Evolutionary conservation across 2,329 filamentous ascomycete species (phyloP), one percentile per base, ranked within the genome.

Genomic region (Hirsutella thompsonii): DNA sequence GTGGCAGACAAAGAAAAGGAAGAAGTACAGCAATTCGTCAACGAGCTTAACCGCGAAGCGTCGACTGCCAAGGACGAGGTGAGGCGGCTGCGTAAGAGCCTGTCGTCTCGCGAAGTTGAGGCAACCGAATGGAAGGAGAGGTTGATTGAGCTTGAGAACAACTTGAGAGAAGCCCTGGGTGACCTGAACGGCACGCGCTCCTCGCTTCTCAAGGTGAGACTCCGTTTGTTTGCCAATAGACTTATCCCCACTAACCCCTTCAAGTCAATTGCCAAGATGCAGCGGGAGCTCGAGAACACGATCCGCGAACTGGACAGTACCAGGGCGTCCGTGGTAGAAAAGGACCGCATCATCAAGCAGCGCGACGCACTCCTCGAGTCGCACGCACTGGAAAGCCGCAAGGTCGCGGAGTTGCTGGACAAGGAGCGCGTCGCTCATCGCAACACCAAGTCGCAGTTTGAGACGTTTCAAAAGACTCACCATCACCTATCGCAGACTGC

Each of bases 21-120:
- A 56, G 90, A 96, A 56, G 84, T 94, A 39, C 89, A 96, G 63
- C 84, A 90, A 59, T 78, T 94, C 47, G 79, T 96, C 55, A 90
- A 93, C 54, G 87, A 95, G 48, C 80, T 96, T 49, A 96, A 95
- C 57, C 73, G 79, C 33, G 89, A 96, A 60, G 76, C 81, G 20
- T 81, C 81, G 5, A 71, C 74, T 21, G 79, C 86, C 47, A 94
- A 92, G 64, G 92, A 96, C 47, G 92, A 96, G 55, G 76, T 80
- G 20, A 75, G 88, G 47, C 78, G 76, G 53, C 68, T 96, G 49
- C 82, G 86, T 55, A 92, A 94, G 70, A 87, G 69, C 51, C 68
- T 96, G 37, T 84, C 81, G 11, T 80, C 79, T 38, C 80, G 87
- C 41, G 89, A 96, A 59, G 81, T 90, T 38, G 92, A 96, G 59